Base-by-base conservation (phyloP, 1,284 basidiomycete species). In the Mycena citricolor region DNA sequence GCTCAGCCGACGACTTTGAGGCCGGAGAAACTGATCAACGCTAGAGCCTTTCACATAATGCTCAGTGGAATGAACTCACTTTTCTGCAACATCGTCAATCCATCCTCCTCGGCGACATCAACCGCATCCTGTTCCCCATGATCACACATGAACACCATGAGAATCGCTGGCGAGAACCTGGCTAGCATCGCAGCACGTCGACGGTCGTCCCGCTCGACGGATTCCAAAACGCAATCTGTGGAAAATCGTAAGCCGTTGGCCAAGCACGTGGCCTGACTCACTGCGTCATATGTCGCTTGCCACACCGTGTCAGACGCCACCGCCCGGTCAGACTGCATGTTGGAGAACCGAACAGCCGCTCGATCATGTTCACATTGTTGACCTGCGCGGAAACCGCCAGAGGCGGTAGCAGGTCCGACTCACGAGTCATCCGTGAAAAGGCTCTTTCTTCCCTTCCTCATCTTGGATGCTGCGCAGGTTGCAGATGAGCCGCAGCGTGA, bases 321-420 rank as follows among this genome's bases (percentile, higher is more conserved):
- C 23, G 36, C 54, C 8, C 26, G 42, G 56, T 87, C 79, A 51
- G 87, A 87, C 62, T 86, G 83, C 85, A 87, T 86, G 57, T 87
- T 83, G 4, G 74, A 75, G 60, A 88, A 87, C 32, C 70, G 57
- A 86, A 86, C 0, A 88, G 62, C 10, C 77, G 72, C 64, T 83
- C 81, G 62, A 86, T 72, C 83, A 87, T 86, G 39, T 85, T 73
- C 36, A 82, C 80, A 45, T 70, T 71, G 31, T 70, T 66, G 12
- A 88, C 64, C 0, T 74, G 66, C 54, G 79, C 62, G 54, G 68
- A 56, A 43, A 74, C 51, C 4, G 84, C 83, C 4, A 78, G 70
- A 0, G 74, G 72, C 8, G 86, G 71, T 13, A 86, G 62, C n/a
- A 82, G 67, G 8, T 76, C 60, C 44, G n/a, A n/a, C n/a, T n/a